Evolutionary conservation across 2,329 filamentous ascomycete genomes (phyloP), one percentile per base, ranked within the genome.

Genomic region (Calonectria leucothoes): DNA sequence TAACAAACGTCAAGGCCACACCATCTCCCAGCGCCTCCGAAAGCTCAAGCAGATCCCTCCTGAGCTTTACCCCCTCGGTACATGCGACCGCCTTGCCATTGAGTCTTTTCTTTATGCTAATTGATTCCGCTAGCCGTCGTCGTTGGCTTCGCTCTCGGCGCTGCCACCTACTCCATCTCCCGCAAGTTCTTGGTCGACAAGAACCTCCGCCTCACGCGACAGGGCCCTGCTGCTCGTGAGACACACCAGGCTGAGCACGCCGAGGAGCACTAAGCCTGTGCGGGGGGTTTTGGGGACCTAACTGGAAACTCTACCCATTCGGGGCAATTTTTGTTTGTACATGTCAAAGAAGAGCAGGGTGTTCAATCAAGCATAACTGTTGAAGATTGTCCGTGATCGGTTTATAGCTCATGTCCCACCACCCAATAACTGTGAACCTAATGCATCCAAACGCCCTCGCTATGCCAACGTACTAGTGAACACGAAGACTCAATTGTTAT

Each of bases 51-150:
- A 93, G 88, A 94, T 98, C 83, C 97, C 97, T 80, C 92, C 95
- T 80, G 97, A 99, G 91, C 91, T 99, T 91, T 92, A 96, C 81
- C 97, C 97, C 83, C 93, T 99, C 81, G 96, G 96, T 98, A 93
- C 35, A 86, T 76, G 27, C 78, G 67, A 70, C 55, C 55, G 39
- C 59, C 45, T 23, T 39, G 65, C 64, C 73, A 79, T 75, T 74
- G 65, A 78, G 72, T 63, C 63, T 61, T 73, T 66, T 74, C 61
- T 29, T 29, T 61, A 31, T 64, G 64, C 80, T 83, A 80, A 85
- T 78, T 73, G 70, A 59, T 70, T 6, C 55, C 39, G 74, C 75
- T 79, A 97, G 95, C 94, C 85, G 88, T 97, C 80, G 97, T 98
- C 86, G 93, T 98, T 82, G 91, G 89, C 88, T 96, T 96, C 85